Base-by-base conservation (phyloP, 2,329 filamentous ascomycete genomes). In the Teratosphaeria gauchensis region DNA sequence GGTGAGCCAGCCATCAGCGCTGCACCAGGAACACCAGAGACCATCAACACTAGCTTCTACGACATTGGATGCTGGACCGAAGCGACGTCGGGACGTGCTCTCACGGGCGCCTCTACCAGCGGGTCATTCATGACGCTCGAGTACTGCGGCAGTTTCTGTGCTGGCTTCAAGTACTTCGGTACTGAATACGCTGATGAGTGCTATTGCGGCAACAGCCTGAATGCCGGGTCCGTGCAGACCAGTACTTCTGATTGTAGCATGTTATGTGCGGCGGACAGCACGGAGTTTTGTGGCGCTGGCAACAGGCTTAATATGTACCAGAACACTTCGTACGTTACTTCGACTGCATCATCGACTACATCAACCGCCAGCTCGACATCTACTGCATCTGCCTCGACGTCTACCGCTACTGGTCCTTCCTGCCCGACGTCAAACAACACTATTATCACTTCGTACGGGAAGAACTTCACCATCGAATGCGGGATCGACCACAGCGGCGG, bases 161-260 rank as follows among this genome's bases (percentile, higher is more conserved):
- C 56, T 14, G 66, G 61, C n/a, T 76, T 71, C 62, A 59, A 65
- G 51, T 76, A 70, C 60, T 76, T 75, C 53, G 75, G 74, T 24
- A 64, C 72, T 30, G 72, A 76, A 59, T 74, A 72, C 56, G 66
- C 63, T 4, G 59, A 59, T 6, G 71, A 76, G 61, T 77, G 75
- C 59, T 74, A 66, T 54, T 66, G 68, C 61, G 48, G 53, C 12
- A 52, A 51, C 24, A 52, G 7, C n/a, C n/a, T 51, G 24, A 51
- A 31, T 16, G 35, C 33, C 16, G 16, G 35, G 19, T 48, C 76
- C 74, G 58, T 74, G 64, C 56, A 66, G 67, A 51, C 9, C 6
- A 35, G 14, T 11, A 6, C 2, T 35, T 35, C 33, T n/a, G 62
- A 69, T 9, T 72, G 70, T 59, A 62, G 57, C 19, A 69, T 68